A percentile compares a stretch with the other conserved stretches of the same genome.
phyloP scores from a whole-genome alignment of 495 filamentous ascomycete species.

The Hypoxylon lenormandii region DNA sequence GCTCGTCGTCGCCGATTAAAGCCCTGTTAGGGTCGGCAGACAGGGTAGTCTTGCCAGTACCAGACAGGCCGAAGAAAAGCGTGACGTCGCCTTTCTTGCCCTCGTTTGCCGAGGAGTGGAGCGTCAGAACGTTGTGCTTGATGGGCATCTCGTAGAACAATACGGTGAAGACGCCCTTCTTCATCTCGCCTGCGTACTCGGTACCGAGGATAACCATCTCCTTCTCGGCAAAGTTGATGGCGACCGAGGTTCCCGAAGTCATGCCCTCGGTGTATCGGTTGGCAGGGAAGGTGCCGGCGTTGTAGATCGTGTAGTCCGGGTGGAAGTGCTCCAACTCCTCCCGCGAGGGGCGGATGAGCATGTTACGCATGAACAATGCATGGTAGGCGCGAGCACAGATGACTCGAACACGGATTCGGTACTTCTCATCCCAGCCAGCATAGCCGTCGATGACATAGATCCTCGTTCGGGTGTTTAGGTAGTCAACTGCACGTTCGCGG shows the following conservation, averaged over 20 bases:
- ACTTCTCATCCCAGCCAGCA: slow-evolving; percentile 98
- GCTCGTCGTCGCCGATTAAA: slow-evolving; percentile 98
- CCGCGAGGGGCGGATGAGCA: slow-evolving; percentile 92
- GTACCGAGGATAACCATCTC: slow-evolving; percentile 98
- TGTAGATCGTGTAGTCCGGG: slow-evolving; percentile 99
- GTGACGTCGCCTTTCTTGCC: slow-evolving; percentile 90
- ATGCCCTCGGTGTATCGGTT: slow-evolving; percentile 98
- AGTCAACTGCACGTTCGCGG: slow-evolving; percentile 97
- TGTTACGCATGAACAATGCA: slow-evolving; percentile 99
- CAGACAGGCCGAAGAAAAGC: slow-evolving; percentile 98
- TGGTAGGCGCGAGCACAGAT: slow-evolving; percentile 99
- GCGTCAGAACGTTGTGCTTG: slow-evolving; percentile 97
- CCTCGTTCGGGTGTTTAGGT: slow-evolving; percentile 96
- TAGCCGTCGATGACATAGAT: slow-evolving; percentile 99
- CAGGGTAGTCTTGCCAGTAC: slow-evolving; percentile 97
- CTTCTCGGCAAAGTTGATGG: slow-evolving; percentile 87
- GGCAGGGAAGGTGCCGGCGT: slow-evolving; percentile 96
- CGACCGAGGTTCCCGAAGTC: slow-evolving; percentile 86
- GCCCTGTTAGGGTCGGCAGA: slow-evolving; percentile 96
- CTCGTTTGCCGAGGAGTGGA: slow-evolving; percentile 94
- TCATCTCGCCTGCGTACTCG: slow-evolving; percentile 99
- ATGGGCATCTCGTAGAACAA: slow-evolving; percentile 99
- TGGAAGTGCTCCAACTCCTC: slow-evolving; percentile 97
- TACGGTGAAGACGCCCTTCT: slow-evolving; percentile 99
- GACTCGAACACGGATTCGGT: slow-evolving; percentile 96